These are phyloP conservation scores for Stenogyne calaminthoides DNA, from an alignment of 305 asterid genomes.

Conservation along the genomic window DNA sequence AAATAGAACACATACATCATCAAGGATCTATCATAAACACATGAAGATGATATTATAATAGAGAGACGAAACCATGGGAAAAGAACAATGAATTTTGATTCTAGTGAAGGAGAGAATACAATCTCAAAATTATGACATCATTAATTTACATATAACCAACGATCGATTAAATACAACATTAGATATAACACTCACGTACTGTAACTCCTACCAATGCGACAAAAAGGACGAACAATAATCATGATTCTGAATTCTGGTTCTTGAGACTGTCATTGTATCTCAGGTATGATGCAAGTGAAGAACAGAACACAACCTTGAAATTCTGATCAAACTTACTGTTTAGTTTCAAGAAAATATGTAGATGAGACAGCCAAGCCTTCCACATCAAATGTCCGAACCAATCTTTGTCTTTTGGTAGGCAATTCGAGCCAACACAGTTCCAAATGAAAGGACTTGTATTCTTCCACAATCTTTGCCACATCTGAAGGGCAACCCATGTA, in stretches of 20 bases:
- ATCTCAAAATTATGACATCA: background rate
- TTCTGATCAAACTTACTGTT: constrained; percentile 38
- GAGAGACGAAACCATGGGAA: background rate
- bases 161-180: background rate
- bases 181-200: background rate
- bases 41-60: too few relatives aligned
- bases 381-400: constrained; percentile 78
- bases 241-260: constrained; percentile 1
- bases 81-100: background rate
- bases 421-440: constrained; percentile 90
- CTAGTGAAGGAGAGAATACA: background rate
- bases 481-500: constrained; percentile 93
- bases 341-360: constrained; percentile 76
- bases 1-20: too few relatives aligned
- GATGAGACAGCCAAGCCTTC: constrained; percentile 91
- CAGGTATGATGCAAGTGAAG: background rate
- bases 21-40: too few relatives aligned
- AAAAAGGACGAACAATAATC: background rate
- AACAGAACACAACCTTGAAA: background rate
- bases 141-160: background rate
- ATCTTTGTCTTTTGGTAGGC: constrained; percentile 73
- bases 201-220: background rate
- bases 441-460: constrained; percentile 78
- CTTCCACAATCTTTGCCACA: constrained; percentile 75
- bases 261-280: background rate